A percentile compares a stretch with the other conserved stretches of the same genome.
phyloP scores from a whole-genome alignment of 345 rosid genomes.

The Murraya koenigii region DNA sequence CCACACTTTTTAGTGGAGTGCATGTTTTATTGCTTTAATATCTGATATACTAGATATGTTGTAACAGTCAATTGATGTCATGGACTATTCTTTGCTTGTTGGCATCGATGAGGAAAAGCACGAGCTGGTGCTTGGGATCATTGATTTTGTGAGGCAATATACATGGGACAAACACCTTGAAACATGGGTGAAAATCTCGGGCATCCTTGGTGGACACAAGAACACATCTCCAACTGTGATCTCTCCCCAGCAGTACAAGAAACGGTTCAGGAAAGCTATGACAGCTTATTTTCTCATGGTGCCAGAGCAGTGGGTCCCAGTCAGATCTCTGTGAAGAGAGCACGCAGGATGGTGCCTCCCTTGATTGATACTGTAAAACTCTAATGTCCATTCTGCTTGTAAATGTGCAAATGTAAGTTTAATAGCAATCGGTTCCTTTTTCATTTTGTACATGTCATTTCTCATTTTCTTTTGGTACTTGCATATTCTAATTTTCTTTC shows the following conservation, averaged over 20 bases:
- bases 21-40: not conserved
- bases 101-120: conserved; percentile 83
- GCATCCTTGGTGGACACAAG: conserved; percentile 75
- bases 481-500: not conserved
- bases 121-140: conserved; percentile 82
- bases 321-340: conserved; percentile 45
- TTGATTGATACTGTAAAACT: conserved; percentile 23
- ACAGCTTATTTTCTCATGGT: conserved; percentile 89
- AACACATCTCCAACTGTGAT: conserved; percentile 80
- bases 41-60: conserved; percentile 17
- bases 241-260: conserved; percentile 91
- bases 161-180: conserved; percentile 99
- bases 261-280: conserved; percentile 93
- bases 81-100: conserved; percentile 92
- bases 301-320: conserved; percentile 74
- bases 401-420: conserved; percentile 19
- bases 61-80: conserved; percentile 78
- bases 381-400: conserved; percentile 8
- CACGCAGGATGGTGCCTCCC: conserved; percentile 15
- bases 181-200: conserved; percentile 86
- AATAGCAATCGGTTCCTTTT: not conserved
- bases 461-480: not conserved
- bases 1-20: not conserved
- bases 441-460: not conserved
- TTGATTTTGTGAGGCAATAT: conserved; percentile 96